Evolutionary conservation across 148 eudicot species (phyloP).

Genomic region (Euryodendron excelsum): DNA sequence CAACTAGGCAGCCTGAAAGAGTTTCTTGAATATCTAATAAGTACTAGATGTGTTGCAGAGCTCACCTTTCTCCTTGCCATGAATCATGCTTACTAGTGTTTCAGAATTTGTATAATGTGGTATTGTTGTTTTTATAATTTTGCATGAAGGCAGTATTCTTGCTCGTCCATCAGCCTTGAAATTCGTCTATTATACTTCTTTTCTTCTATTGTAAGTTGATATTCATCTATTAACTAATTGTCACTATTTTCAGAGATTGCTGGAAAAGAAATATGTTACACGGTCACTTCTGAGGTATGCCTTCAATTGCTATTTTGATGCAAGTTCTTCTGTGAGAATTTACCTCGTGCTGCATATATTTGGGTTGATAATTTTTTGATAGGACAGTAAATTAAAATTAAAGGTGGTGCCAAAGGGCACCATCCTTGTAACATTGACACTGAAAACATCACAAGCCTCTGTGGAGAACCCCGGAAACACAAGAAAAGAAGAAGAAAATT

Average conservation of each 20-base stretch:
- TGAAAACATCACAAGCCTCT: too few relatives aligned
- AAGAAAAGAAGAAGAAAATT: too few relatives aligned
- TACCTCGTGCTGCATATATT: neutral
- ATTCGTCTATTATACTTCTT: neutral
- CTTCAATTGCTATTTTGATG: slow-evolving; percentile 3
- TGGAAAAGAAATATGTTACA: slow-evolving; percentile 26
- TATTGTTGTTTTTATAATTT: neutral
- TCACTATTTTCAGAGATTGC: slow-evolving; percentile 22
- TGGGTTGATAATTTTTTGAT: neutral
- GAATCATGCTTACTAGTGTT: neutral
- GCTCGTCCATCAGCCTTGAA: neutral
- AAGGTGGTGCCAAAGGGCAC: neutral
- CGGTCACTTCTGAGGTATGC: slow-evolving; percentile 37
- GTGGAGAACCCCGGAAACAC: too few relatives aligned
- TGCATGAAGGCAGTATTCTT: neutral
- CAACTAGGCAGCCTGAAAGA: neutral
- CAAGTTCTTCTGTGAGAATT: neutral
- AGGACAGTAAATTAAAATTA: neutral
- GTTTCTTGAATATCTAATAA: neutral
- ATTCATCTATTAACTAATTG: neutral
- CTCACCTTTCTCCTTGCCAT: neutral
- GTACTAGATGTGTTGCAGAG: neutral
- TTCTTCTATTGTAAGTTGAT: too few relatives aligned
- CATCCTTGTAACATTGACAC: too few relatives aligned
- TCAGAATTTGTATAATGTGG: neutral